Conservation (phyloP, 441 rosid genomes). For the Raphanus hybrid region DNA sequence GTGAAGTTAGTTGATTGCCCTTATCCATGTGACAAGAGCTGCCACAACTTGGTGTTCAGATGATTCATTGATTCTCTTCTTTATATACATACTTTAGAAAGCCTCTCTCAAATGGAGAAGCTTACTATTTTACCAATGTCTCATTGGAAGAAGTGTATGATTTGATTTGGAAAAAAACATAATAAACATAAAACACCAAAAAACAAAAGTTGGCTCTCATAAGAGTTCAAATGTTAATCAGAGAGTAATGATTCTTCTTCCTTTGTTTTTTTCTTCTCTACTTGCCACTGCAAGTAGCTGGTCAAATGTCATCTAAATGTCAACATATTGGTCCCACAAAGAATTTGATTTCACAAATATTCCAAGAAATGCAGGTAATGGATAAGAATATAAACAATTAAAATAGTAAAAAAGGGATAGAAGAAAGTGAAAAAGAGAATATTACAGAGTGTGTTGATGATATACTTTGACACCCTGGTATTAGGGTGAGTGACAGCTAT, state of each 20-base stretch:
- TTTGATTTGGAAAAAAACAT: slow-evolving; percentile 22
- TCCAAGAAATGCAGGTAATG: slow-evolving; percentile 30
- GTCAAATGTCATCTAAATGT: neutral
- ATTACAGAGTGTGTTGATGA: slow-evolving; percentile 44
- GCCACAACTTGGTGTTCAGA: slow-evolving; percentile 88
- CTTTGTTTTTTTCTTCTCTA: neutral
- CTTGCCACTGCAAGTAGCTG: slow-evolving; percentile 25
- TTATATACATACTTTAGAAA: slow-evolving; percentile 28
- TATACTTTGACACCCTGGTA: slow-evolving; percentile 45
- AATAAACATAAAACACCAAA: slow-evolving; percentile 18
- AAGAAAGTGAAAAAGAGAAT: slow-evolving; percentile 36
- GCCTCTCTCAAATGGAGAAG: slow-evolving; percentile 33
- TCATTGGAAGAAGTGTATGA: slow-evolving; percentile 35
- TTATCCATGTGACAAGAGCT: slow-evolving; percentile 84
- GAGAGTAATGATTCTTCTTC: slow-evolving; percentile 14
- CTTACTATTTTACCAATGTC: slow-evolving; percentile 37
- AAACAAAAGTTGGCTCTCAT: slow-evolving; percentile 19
- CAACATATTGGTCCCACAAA: slow-evolving; percentile 19
- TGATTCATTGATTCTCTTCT: slow-evolving; percentile 30
- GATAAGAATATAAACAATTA: slow-evolving; percentile 33
- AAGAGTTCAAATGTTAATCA: slow-evolving; percentile 20
- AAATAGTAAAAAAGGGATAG: slow-evolving; percentile 7
- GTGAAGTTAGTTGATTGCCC: slow-evolving; percentile 81
- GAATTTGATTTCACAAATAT: neutral
- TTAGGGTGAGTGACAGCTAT: slow-evolving; percentile 39